Base-by-base conservation (phyloP, 176 grass and related monocot genomes). In the Zea luxurians region DNA sequence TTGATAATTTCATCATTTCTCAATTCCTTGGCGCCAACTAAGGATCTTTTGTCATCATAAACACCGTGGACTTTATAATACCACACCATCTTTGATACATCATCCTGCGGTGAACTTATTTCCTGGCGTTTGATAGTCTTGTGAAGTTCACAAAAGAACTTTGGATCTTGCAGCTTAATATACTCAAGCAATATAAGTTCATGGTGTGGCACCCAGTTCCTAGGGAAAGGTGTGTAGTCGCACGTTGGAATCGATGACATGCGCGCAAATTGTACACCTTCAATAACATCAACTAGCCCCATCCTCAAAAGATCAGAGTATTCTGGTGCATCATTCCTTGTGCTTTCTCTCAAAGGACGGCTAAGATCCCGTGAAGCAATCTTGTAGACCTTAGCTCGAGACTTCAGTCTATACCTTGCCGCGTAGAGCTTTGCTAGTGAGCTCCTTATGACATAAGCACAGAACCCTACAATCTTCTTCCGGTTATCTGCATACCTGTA, bases 291-390 rank as follows among this genome's bases (percentile, higher is more conserved):
- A 70, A 94, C 88, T 53, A 94, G 83, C 43, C 96, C 92, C 91
- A 98, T 94, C 79, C 96, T 83, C 78, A 94, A 83, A 75, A 98
- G 89, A 89, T 98, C 96, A 66, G 96, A 98, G 59, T 90, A 94
- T 75, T 94, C 96, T 61, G 96, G 96, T 8, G 87, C 91, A 81
- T 89, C 80, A 80, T 98, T 98, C 47, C 87, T 88, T 72, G 92
- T 87, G 78, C 47, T 86, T 81, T 98, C 96, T 83, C 78, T 92
- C 64, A 98, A 82, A 1, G 89, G 95, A 76, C 75, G 83, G 82
- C 95, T 94, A 38, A 98, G 91, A 78, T 98, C 95, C 78, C 91
- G 86, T 2, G 91, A 90, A n/a, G 91, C 95, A 63, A 98, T 92
- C 83, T 87, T 92, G 74, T 98, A 94, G 47, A 98, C 95, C 81